Evolutionary conservation across 805 yeast genomes (phyloP), one percentile per base, ranked within the genome.

Genomic region (Metschnikowia shivogae): DNA sequence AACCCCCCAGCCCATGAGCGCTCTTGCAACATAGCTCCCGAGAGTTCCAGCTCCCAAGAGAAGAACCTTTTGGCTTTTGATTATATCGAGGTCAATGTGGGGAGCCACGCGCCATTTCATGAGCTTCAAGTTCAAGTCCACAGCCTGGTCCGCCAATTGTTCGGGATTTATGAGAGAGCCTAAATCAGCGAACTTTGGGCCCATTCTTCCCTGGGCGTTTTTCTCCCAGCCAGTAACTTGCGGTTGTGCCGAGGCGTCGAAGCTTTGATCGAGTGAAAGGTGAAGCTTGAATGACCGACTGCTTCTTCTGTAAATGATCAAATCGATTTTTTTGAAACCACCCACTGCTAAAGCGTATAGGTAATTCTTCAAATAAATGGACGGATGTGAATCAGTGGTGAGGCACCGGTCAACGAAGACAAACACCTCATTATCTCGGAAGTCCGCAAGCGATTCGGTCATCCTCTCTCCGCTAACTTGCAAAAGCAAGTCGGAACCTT

Each of bases 91-190:
- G 57, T 93, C 78, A 3, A 93, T 60, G 7, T 80, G 75, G 0
- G 99, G 98, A 0, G 87, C 89, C 13, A 93, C 78, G 53, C 99
- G 75, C 99, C 99, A 93, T 60, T 89, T 89, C 99, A 93, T 93
- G 36, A 93, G 70, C 65, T 88, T 87, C 47, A 93, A 70, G 59
- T 93, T 93, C 45, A 93, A 73, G 61, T 90, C 97, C 5, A 89
- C 90, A 0, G 97, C 92, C 63, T 95, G 98, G 48, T 84, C 86
- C 0, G 97, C 92, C 19, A 93, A 69, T 52, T 85, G 82, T 10
- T 72, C 51, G 0, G 99, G 99, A 60, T 92, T 82, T 31, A 92
- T 80, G 36, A 93, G 68, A 0, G 89, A 67, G 1, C 93, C 89
- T 44, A 93, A 63, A 61, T 95, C 93, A 0, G 95, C 89, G 17